A percentile compares a stretch with the other conserved stretches of the same genome.
These are phyloP conservation scores for Zygotorulaspora florentina DNA, from an alignment of 805 yeast species.

Conservation along the genomic window DNA sequence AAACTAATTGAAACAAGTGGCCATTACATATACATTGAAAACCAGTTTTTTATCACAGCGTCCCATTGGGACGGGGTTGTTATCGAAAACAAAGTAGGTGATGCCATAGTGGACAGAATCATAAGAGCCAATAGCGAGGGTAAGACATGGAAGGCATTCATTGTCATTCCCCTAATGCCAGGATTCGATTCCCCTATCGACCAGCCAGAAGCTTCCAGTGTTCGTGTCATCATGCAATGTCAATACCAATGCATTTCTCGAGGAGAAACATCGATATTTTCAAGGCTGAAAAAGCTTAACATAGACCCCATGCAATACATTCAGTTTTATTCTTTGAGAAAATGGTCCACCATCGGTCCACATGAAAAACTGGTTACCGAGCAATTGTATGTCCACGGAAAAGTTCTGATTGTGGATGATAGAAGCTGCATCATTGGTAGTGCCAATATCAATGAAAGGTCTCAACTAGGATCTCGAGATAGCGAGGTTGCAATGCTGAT, in stretches of 20 bases:
- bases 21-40: slow-evolving; percentile 90
- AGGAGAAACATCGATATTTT: slow-evolving; percentile 84
- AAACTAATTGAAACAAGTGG: slow-evolving; percentile 87
- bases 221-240: slow-evolving; percentile 93
- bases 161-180: slow-evolving; percentile 94
- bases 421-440: slow-evolving; percentile 92
- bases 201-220: slow-evolving; percentile 89
- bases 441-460: slow-evolving; percentile 94
- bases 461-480: slow-evolving; percentile 91
- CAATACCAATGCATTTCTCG: slow-evolving; percentile 91
- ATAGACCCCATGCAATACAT: slow-evolving; percentile 88
- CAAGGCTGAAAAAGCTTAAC: slow-evolving; percentile 70
- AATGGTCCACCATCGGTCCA: slow-evolving; percentile 92
- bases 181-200: slow-evolving; percentile 95
- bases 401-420: slow-evolving; percentile 88
- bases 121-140: slow-evolving; percentile 78
- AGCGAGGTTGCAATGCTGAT: slow-evolving; percentile 90
- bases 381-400: slow-evolving; percentile 91
- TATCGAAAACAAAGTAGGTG: slow-evolving; percentile 82
- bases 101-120: slow-evolving; percentile 95
- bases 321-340: slow-evolving; percentile 84
- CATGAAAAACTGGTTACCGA: slow-evolving; percentile 73
- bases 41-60: slow-evolving; percentile 92
- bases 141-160: slow-evolving; percentile 82
- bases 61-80: slow-evolving; percentile 78